Base-by-base conservation (phyloP, 805 yeast species). In the Pichia ethanolica region DNA sequence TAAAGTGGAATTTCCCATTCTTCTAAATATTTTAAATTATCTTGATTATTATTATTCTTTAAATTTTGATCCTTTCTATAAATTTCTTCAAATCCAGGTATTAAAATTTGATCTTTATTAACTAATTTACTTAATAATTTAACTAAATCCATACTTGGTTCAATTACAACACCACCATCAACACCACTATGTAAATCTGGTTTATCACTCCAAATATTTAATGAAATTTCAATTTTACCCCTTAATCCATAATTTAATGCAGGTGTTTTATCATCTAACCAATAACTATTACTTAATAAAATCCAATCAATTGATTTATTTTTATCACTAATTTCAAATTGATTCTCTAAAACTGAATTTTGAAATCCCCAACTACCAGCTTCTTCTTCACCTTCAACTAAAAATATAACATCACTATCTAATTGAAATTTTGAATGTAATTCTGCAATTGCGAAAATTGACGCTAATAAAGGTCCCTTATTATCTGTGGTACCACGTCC, bases 181-280 rank as follows among this genome's bases (percentile, higher is more conserved):
- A 93, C 93, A 53, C 99, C 99, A 0, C 97, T 88, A 63, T 93
- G 99, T 51, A 95, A 71, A 64, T 93, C 97, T 1, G 95, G 95
- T 51, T 75, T 75, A 55, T 83, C 90, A 46, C 89, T 80, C 50
- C 72, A 70, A 10, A 93, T 73, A 35, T 79, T 79, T 3, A 93
- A 77, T n/a, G 81, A 72, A 1, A 88, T 84, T 66, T 89, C 86
- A 27, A 93, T 73, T 2, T 90, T 91, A 45, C 99, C 99, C 62
- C 99, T 75, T 50, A 93, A 71, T 0, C 99, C 99, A 67, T 91
- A 93, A 62, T 91, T 91, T 58, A 93, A 71, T 65, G 97, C 91
- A 1, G 99, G 99, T 20, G 82, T 81, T 12, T 74, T 72, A 55
- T 88, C 93, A 59, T 90, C 96, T 11, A 91, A 72, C 99, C 99